Evolutionary conservation across 331 rosid species (phyloP), one percentile per base, ranked within the genome.

Genomic region (Spiraea crenata): DNA sequence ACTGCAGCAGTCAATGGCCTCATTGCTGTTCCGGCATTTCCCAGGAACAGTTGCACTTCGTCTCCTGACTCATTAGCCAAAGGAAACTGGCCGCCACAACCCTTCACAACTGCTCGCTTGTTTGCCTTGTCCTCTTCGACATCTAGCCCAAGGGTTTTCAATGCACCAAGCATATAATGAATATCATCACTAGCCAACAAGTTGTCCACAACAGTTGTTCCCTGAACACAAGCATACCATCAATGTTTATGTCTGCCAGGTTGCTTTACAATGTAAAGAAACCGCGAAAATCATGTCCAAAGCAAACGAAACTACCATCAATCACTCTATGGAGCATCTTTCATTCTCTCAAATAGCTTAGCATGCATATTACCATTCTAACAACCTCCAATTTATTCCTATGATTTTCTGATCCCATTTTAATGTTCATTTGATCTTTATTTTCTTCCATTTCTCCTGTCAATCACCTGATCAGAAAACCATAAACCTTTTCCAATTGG

Each of bases 21-120:
- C 98, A 95, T 95, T 56, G 99, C 99, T 25, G 99, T 95, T 80
- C 99, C 99, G 25, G 99, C 99, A 83, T 95, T 95, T 74, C 99
- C 99, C 73, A 95, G 98, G 88, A 95, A 95, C 71, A 95, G 89
- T 71, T 78, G 82, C 75, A 95, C 73, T 82, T 91, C 98, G 61
- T 83, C 85, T 15, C 79, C 81, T 52, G 98, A 81, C 40, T 84
- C 90, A 72, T 74, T 76, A 20, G 75, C 84, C 38, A 79, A 69
- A 15, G 98, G 99, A 79, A 95, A 95, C 69, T 74, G 85, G 59
- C 99, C 98, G 16, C 96, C 99, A 65, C 93, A 83, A 48, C 99
- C 99, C 85, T 84, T 96, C 56, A 95, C 98, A 31, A 77, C 52
- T 45, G 98, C 99, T 80, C 82, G 85, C 77, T 91, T 91, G 65